Percentiles rank a stretch among this genome's conserved stretches.
These are phyloP conservation scores for Beauveria rudraprayagi DNA, from an alignment of 2,329 filamentous ascomycete species.

Conservation along the genomic window DNA sequence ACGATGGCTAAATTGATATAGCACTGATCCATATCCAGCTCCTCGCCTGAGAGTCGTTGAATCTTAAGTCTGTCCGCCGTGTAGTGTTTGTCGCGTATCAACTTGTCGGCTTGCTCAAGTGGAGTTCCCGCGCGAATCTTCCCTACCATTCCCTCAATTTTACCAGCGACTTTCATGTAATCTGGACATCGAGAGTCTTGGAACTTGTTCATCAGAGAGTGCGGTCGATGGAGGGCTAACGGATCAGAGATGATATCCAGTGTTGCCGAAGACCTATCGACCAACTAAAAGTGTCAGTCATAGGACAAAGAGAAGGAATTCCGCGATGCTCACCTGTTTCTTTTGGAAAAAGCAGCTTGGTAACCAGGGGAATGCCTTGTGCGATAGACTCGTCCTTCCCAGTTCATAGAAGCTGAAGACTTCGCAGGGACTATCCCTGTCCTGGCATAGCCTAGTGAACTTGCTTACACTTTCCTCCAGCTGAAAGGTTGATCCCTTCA, in stretches of 20 bases:
- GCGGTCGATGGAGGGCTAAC: no score
- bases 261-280: no score
- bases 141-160: slow-evolving; percentile 11
- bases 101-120: slow-evolving; percentile 14
- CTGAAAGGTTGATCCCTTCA: background rate
- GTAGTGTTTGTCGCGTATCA: slow-evolving; percentile 20
- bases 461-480: slow-evolving; percentile 16
- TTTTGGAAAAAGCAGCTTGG: slow-evolving; percentile 10
- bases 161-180: slow-evolving; percentile 14
- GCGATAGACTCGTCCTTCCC: slow-evolving; percentile 15
- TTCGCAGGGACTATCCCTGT: slow-evolving; percentile 7
- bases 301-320: no score
- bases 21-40: no score
- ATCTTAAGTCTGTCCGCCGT: slow-evolving; percentile 21
- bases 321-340: background rate
- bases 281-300: no score
- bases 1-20: no score
- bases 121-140: background rate
- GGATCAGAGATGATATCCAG: no score
- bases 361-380: slow-evolving; percentile 15
- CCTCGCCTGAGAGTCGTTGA: slow-evolving; percentile 26
- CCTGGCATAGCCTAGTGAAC: slow-evolving; percentile 16
- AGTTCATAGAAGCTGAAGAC: slow-evolving; percentile 19
- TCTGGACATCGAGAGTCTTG: slow-evolving; percentile 10
- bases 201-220: slow-evolving; percentile 2